Conservation (phyloP, 2,329 filamentous ascomycete species). For the Xylaria sp. region DNA sequence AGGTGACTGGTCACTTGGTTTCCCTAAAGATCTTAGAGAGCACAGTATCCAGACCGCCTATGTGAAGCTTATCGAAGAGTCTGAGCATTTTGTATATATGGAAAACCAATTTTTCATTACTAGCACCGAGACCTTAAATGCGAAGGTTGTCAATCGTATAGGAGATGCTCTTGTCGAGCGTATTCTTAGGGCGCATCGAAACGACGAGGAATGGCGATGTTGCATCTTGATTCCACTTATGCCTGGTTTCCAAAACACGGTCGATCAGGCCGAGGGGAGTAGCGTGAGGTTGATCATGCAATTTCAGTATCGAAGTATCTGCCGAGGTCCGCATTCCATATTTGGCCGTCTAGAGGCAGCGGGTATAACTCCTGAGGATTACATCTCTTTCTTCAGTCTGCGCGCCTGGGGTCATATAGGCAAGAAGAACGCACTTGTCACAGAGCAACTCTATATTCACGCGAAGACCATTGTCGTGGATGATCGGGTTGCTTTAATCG, state of each 20-base stretch:
- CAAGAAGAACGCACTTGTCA: constrained; percentile 82
- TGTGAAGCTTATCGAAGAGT: constrained; percentile 91
- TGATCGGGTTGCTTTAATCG: constrained; percentile 91
- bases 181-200: constrained; percentile 83
- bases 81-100: constrained; percentile 97
- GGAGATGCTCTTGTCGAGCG: constrained; percentile 94
- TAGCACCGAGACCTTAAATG: constrained; percentile 86
- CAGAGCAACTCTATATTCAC: constrained; percentile 97
- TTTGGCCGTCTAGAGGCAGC: constrained; percentile 83
- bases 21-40: constrained; percentile 76
- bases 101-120: constrained; percentile 99
- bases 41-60: constrained; percentile 97
- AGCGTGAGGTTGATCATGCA: constrained; percentile 96
- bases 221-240: constrained; percentile 93
- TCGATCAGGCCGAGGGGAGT: constrained; percentile 91
- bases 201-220: constrained; percentile 89
- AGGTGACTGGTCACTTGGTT: constrained; percentile 90
- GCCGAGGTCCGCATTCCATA: constrained; percentile 89
- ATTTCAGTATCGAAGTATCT: constrained; percentile 96
- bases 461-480: constrained; percentile 97
- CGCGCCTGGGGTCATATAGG: constrained; percentile 93
- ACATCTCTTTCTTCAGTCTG: constrained; percentile 93
- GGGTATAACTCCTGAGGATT: constrained; percentile 92
- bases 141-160: constrained; percentile 90
- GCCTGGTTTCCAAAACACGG: constrained; percentile 98